These are phyloP conservation scores for Capronia coronata DNA, from an alignment of 2,329 filamentous ascomycete species.

Conservation along the genomic window DNA sequence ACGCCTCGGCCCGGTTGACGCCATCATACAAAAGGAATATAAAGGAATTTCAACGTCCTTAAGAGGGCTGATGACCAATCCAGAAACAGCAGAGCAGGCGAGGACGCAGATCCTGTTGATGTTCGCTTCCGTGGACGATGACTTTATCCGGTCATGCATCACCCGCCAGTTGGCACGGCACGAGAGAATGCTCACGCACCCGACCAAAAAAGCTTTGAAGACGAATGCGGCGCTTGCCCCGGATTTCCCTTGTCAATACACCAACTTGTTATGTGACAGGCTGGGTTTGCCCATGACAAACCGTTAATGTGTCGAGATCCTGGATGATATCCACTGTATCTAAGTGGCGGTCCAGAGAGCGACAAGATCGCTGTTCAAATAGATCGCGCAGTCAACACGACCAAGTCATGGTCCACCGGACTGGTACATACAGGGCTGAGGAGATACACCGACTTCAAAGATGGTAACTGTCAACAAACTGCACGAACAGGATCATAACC, in stretches of 20 bases:
- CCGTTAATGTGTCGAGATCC: not conserved
- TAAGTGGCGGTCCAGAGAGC: not conserved
- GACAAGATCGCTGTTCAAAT: not conserved
- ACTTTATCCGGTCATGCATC: not conserved
- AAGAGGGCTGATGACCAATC: no score
- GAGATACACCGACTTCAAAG: not conserved
- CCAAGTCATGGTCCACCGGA: not conserved
- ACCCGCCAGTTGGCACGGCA: not conserved
- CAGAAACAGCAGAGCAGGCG: no score
- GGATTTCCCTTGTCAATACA: not conserved
- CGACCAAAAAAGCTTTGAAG: not conserved
- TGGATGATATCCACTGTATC: not conserved
- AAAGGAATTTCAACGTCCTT: no score
- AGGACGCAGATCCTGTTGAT: no score
- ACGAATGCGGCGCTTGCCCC: not conserved
- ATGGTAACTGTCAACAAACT: not conserved
- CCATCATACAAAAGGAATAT: no score
- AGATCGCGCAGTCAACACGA: not conserved
- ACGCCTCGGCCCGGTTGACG: no score
- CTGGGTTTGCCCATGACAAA: not conserved
- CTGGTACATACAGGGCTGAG: not conserved
- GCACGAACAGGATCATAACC: not conserved
- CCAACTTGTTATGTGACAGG: not conserved
- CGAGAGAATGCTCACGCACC: not conserved
- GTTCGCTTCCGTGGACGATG: not conserved